Evolutionary conservation across 495 filamentous ascomycete genomes (phyloP).

Genomic region (Pseudoneurospora amorphoporcata): DNA sequence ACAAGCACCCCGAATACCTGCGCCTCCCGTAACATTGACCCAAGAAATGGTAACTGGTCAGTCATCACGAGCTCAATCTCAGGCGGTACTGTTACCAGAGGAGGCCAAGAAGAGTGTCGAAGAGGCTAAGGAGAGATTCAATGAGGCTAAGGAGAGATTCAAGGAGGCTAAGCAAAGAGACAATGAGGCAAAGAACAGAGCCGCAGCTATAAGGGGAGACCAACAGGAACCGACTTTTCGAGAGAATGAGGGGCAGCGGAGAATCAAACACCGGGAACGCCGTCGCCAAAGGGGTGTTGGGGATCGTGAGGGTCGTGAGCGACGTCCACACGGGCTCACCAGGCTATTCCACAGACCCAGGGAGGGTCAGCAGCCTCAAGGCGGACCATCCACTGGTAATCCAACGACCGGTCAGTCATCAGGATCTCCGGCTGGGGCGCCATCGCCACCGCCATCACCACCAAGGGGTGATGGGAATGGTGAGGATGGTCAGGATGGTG

Average conservation of each 20-base stretch:
- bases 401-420: not conserved
- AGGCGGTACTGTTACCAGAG: not conserved
- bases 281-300: not conserved
- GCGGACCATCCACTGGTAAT: not conserved
- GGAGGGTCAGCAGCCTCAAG: too few relatives aligned
- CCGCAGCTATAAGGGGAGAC: not conserved
- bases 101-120: not conserved
- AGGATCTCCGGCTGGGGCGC: not conserved
- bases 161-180: too few relatives aligned
- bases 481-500: not conserved
- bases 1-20: not conserved
- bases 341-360: not conserved
- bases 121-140: too few relatives aligned
- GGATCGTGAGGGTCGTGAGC: not conserved
- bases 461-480: not conserved
- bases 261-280: not conserved
- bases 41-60: not conserved
- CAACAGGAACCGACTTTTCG: not conserved
- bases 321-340: not conserved
- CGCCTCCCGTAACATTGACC: not conserved
- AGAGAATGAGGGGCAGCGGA: not conserved
- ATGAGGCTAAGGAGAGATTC: too few relatives aligned
- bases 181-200: not conserved
- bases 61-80: not conserved
- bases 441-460: not conserved